Conservation (phyloP, 208 protist genomes). For the Leishmania tropica region DNA sequence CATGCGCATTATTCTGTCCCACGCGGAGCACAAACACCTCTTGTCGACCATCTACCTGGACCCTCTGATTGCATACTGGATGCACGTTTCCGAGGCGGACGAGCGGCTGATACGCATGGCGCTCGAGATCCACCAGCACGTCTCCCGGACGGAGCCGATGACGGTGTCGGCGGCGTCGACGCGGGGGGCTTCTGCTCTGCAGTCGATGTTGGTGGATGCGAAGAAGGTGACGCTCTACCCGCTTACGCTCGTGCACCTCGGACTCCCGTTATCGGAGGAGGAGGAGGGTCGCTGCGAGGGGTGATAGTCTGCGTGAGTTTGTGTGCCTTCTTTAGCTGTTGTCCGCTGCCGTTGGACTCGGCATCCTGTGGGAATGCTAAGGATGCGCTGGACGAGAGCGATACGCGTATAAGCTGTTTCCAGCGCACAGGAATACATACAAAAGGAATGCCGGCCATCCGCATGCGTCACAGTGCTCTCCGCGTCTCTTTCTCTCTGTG, state of each 20-base stretch:
- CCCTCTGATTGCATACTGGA: constrained; percentile 82
- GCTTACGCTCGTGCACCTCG: constrained; percentile 55
- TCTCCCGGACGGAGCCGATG: constrained; percentile 48
- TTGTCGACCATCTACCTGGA: constrained; percentile 79
- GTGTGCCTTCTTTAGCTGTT: neutral
- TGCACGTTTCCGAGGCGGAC: constrained; percentile 48
- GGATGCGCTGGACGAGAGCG: neutral
- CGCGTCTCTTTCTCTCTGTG: neutral
- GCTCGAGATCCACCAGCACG: constrained; percentile 72
- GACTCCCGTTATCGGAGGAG: constrained; percentile 44
- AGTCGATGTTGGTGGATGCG: constrained; percentile 24
- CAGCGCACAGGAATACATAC: neutral
- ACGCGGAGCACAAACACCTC: constrained; percentile 83
- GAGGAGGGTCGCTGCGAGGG: neutral
- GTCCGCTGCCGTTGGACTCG: neutral
- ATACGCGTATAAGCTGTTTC: neutral
- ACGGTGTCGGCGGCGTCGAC: constrained; percentile 26
- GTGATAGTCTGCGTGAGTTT: neutral
- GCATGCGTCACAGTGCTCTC: neutral
- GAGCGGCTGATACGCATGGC: constrained; percentile 53
- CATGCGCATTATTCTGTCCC: constrained; percentile 68
- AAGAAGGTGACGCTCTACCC: constrained; percentile 44
- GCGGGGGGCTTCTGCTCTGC: constrained; percentile 7
- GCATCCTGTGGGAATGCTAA: neutral
- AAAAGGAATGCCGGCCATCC: neutral